These are phyloP conservation scores for Suhomyces anneliseae DNA, from an alignment of 1,139 yeast species.

Conservation along the genomic window DNA sequence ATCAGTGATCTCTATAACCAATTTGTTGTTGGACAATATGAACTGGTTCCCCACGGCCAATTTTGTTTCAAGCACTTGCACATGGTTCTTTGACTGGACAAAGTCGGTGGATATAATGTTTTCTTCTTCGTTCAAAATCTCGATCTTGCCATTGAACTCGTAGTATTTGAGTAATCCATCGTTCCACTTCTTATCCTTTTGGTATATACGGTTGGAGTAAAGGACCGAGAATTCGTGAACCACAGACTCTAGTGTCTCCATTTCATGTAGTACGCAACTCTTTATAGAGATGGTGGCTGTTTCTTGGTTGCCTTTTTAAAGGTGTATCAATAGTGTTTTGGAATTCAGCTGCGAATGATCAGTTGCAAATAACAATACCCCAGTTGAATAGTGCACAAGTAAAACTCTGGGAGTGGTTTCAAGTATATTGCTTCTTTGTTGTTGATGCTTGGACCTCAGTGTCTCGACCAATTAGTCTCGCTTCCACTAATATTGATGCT, in stretches of 20 bases:
- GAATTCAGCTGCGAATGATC: too few relatives aligned
- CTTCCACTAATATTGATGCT: neutral
- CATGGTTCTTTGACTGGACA: slow-evolving; percentile 15
- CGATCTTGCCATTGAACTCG: slow-evolving; percentile 48
- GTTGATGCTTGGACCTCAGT: too few relatives aligned
- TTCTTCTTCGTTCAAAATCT: slow-evolving; percentile 39
- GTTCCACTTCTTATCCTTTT: slow-evolving; percentile 54
- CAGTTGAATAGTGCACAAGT: too few relatives aligned
- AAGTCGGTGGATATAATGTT: slow-evolving; percentile 35
- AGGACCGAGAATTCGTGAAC: slow-evolving; percentile 40
- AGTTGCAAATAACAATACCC: too few relatives aligned
- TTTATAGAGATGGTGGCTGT: neutral
- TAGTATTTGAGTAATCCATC: slow-evolving; percentile 53
- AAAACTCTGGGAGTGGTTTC: too few relatives aligned
- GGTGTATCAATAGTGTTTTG: too few relatives aligned
- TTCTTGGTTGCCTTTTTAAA: too few relatives aligned
- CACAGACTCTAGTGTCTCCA: slow-evolving; percentile 22
- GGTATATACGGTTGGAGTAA: slow-evolving; percentile 47
- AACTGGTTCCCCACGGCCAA: slow-evolving; percentile 15
- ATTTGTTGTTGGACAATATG: slow-evolving; percentile 18
- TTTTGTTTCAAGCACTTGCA: slow-evolving; percentile 14
- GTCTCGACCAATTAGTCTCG: too few relatives aligned
- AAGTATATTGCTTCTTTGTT: too few relatives aligned
- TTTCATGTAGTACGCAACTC: neutral
- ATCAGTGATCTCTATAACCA: slow-evolving; percentile 20